Percentiles rank a stretch among this genome's conserved stretches.
phyloP scores from a whole-genome alignment of 331 rosid species.

The Stylosanthes scabra region DNA sequence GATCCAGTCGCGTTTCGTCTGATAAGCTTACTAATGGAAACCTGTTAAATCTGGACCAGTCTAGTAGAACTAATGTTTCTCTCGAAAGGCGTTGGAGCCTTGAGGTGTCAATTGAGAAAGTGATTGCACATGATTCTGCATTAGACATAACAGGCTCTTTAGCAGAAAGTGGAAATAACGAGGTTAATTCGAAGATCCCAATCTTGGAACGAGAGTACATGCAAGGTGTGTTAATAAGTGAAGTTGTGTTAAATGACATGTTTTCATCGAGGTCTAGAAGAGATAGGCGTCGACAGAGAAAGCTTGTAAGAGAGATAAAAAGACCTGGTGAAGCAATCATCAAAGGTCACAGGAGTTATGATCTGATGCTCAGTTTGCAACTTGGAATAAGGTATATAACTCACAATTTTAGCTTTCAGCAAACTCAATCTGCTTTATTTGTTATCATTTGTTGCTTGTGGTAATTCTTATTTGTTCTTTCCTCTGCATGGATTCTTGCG shows the following conservation, averaged over 20 bases:
- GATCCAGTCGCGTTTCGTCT: conserved; percentile 55
- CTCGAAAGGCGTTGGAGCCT: conserved; percentile 98
- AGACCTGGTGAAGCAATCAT: conserved; percentile 92
- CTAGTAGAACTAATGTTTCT: conserved; percentile 69
- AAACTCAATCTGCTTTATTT: conserved; percentile 6
- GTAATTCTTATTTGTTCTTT: conserved; percentile 22
- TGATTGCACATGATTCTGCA: conserved; percentile 66
- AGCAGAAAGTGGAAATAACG: conserved; percentile 52
- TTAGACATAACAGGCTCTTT: conserved; percentile 49
- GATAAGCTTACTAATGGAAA: conserved; percentile 64
- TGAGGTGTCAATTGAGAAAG: conserved; percentile 92
- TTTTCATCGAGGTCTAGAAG: conserved; percentile 67
- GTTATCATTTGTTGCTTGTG: conserved; percentile 24
- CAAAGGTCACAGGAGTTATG: conserved; percentile 95
- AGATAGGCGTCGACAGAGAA: conserved; percentile 61
- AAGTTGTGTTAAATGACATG: conserved; percentile 68
- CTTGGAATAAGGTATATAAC: conserved; percentile 85
- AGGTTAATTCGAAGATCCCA: conserved; percentile 52
- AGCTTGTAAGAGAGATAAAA: conserved; percentile 71
- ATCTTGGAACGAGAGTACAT: conserved; percentile 88
- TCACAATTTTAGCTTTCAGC: conserved; percentile 34
- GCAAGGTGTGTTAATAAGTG: conserved; percentile 95
- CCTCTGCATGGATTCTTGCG: background rate
- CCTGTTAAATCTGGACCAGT: conserved; percentile 73
- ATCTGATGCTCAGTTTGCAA: conserved; percentile 93